Conservation (phyloP, 2,329 filamentous ascomycete genomes). For the Nigrospora sphaerica region DNA sequence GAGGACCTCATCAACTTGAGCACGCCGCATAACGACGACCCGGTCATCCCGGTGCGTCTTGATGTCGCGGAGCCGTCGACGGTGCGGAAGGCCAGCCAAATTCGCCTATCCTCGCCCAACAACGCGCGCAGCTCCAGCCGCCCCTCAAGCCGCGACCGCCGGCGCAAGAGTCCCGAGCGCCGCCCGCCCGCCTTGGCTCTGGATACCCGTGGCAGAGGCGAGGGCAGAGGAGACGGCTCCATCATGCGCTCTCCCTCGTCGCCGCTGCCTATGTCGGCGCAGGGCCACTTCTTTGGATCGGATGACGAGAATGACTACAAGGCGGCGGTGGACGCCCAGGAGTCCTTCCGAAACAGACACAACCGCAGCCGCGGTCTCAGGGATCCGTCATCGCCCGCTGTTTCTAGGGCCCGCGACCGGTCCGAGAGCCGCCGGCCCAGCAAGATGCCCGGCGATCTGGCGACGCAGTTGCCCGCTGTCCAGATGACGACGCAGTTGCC, state of each 20-base stretch:
- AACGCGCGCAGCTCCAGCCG: conserved; percentile 32
- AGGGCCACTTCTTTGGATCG: conserved; percentile 45
- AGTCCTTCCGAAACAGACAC: conserved; percentile 49
- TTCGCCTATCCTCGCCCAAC: conserved; percentile 19
- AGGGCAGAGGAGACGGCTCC: conserved; percentile 52
- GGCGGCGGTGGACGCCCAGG: conserved; percentile 44
- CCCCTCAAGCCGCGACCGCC: conserved; percentile 39
- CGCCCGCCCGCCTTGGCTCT: conserved; percentile 27
- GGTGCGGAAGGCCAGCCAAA: conserved; percentile 33
- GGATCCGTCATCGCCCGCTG: conserved; percentile 21
- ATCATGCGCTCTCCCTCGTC: conserved; percentile 67
- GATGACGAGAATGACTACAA: conserved; percentile 60
- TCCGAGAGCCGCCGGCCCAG: conserved; percentile 28
- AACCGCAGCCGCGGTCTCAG: conserved; percentile 40
- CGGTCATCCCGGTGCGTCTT: conserved; percentile 16
- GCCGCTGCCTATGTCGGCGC: conserved; percentile 67
- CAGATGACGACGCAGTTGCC: conserved; percentile 9
- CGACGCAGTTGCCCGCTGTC: conserved; percentile 21
- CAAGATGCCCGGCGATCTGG: conserved; percentile 19
- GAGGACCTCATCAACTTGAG: conserved; percentile 67
- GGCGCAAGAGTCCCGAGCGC: conserved; percentile 39
- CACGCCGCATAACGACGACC: conserved; percentile 29
- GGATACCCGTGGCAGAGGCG: conserved; percentile 56
- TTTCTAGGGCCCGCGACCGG: conserved; percentile 24
- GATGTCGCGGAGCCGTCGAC: conserved; percentile 33